These are phyloP conservation scores for Achaetomiella virescens DNA, from an alignment of 495 filamentous ascomycete species.

Conservation along the genomic window DNA sequence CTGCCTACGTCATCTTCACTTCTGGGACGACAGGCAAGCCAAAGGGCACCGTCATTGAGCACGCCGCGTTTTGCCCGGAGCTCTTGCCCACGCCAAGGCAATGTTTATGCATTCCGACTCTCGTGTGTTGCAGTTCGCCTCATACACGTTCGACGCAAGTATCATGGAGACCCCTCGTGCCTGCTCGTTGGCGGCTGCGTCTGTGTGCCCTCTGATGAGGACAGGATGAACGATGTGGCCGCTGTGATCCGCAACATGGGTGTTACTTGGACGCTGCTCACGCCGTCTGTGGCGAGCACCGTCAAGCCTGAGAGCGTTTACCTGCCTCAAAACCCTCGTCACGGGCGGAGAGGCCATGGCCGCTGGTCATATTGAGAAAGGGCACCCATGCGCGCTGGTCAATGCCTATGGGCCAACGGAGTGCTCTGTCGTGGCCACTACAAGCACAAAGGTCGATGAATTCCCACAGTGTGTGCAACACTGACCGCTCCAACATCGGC, in stretches of 20 bases:
- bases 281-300: conserved; percentile 46
- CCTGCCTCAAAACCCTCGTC: conserved; percentile 20
- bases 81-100: conserved; percentile 34
- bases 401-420: conserved; percentile 55
- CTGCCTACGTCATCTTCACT: conserved; percentile 53
- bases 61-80: conserved; percentile 32
- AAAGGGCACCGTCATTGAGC: conserved; percentile 41
- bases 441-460: conserved; percentile 23
- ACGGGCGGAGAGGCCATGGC: conserved; percentile 25
- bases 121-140: conserved; percentile 54
- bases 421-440: conserved; percentile 30
- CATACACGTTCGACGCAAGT: conserved; percentile 56
- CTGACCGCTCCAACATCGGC: conserved; percentile 37
- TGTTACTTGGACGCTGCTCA: conserved; percentile 29
- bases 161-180: conserved; percentile 52
- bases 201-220: conserved; percentile 35
- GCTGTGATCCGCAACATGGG: conserved; percentile 22
- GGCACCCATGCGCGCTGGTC: conserved; percentile 31
- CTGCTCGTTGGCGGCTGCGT: conserved; percentile 46
- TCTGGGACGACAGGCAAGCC: conserved; percentile 43
- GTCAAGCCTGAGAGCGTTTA: conserved; percentile 16
- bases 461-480: conserved; percentile 16
- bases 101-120: conserved; percentile 37
- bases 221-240: conserved; percentile 25
- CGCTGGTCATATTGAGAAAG: conserved; percentile 18